Evolutionary conservation across 176 grass and related monocot genomes (phyloP), one percentile per base, ranked within the genome.

Genomic region (Stipa capillata): DNA sequence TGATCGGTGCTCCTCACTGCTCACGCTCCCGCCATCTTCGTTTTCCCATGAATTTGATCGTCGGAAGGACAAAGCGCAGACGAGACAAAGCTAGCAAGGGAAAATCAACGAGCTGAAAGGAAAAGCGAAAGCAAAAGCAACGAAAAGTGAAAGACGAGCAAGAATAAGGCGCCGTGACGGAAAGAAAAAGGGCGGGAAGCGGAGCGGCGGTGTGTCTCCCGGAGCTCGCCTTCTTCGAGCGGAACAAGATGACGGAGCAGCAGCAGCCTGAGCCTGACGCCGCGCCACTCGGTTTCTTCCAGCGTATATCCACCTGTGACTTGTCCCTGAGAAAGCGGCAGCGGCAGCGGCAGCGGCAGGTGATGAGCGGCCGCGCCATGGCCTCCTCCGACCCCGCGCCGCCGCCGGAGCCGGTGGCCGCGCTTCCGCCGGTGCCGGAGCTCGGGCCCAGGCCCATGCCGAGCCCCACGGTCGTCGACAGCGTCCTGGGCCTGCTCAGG

Each of bases 51-150:
- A n/a, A n/a, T n/a, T n/a, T n/a, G n/a, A n/a, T n/a, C n/a, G n/a
- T 45, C 3, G 21, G 23, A 47, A 23, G 45, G 16, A 48, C 14
- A 20, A 18, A 32, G 29, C 0, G 21, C 36, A 11, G n/a, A 67
- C 7, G 20, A 25, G 11, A 67, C 36, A 25, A 66, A n/a, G n/a
- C n/a, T n/a, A 4, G 43, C 0, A 35, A 9, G 28, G 6, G 12
- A 33, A 41, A 41, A 49, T 63, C 24, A 15, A 23, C 53, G n/a
- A 42, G 10, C 7, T 18, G 17, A 69, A 87, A 69, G 12, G 11
- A 68, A 89, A 84, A 84, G 82, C 51, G 0, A 88, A 88, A 88
- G 86, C 65, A 1, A 49, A 73, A 82, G 61, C 21, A 57, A 16
- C 18, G 13, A 18, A 66, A 63, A 82, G 55, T 25, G 0, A 78